Percentiles rank a stretch among this genome's conserved stretches.
phyloP scores from a whole-genome alignment of 2,329 filamentous ascomycete species.

The Epichloe uncinata region DNA sequence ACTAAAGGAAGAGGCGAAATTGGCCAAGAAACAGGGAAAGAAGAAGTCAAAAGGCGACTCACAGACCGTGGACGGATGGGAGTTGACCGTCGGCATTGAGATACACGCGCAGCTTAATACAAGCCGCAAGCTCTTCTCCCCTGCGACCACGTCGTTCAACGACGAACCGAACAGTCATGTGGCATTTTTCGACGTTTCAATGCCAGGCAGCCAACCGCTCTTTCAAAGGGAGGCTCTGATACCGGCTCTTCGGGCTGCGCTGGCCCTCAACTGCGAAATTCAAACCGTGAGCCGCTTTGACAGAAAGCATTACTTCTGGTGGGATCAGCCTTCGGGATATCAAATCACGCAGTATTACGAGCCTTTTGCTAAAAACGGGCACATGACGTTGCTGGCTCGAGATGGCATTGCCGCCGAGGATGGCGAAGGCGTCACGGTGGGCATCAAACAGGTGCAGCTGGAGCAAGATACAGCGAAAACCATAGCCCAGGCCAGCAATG shows the following conservation, averaged over 20 bases:
- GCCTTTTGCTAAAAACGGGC: conserved; percentile 56
- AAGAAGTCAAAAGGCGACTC: conserved; percentile 31
- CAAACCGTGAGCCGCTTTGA: conserved; percentile 75
- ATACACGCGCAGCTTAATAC: conserved; percentile 96
- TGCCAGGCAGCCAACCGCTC: conserved; percentile 76
- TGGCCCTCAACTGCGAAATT: conserved; percentile 70
- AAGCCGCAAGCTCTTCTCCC: conserved; percentile 75
- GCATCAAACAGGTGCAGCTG: conserved; percentile 89
- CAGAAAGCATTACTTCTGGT: conserved; percentile 97
- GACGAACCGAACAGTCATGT: conserved; percentile 74
- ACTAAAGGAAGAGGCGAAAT: conserved; percentile 57
- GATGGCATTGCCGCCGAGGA: conserved; percentile 72
- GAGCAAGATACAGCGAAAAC: conserved; percentile 98
- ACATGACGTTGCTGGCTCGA: conserved; percentile 53
- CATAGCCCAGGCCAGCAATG: conserved; percentile 57
- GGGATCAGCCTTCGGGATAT: conserved; percentile 92
- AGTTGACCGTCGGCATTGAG: conserved; percentile 90
- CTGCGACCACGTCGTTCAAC: conserved; percentile 49
- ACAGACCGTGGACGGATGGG: conserved; percentile 59
- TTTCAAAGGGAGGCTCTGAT: conserved; percentile 76
- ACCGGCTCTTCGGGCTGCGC: conserved; percentile 78
- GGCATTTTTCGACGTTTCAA: conserved; percentile 74
- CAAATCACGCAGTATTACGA: conserved; percentile 96
- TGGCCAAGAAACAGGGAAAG: conserved; percentile 50
- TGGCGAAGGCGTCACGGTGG: conserved; percentile 53